Evolutionary conservation across 139 green algal genomes (phyloP), one percentile per base, ranked within the genome.

Genomic region (Coelastrella sp.): DNA sequence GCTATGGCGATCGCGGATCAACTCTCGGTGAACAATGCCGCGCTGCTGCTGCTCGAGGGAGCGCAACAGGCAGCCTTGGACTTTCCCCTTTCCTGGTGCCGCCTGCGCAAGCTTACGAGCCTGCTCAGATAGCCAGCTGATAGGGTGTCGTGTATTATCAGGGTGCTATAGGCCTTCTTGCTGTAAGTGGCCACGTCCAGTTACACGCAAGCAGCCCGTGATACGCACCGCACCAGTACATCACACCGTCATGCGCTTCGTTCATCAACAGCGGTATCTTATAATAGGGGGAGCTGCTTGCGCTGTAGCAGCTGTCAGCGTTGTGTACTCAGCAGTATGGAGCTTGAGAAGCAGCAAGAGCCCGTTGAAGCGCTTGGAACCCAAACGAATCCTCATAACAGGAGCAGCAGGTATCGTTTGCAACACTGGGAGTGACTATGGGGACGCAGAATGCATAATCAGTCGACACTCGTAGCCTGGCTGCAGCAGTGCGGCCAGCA

Each of bases 251-350:
- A 76, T 76, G 68, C 16, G 14, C 2, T 76, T n/a, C 22, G 17
- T 76, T 22, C 68, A 76, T 32, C 78, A 84, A 54, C 78, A 84
- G 5, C 13, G 56, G 4, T 84, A 84, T 14, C n/a, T 84, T 22
- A n/a, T 84, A 6, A 84, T 84, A 84, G 78, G 56, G 20, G 78
- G 78, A 23, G 78, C 78, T 23, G 59, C 78, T 14, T 60, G 56
- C 16, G 78, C 56, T 60, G 78, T 22, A 10, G 68, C 20, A 23
- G 78, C 78, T 11, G 78, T 61, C 58, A 84, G 78, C 56, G 78
- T 84, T 10, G 78, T 60, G 13, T 84, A 84, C 20, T 60, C 56
- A 84, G 78, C 78, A 84, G 78, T 84, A 32, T 84, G 78, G 78
- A 76, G 32, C 78, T 47, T 60, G 78, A 17, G 56, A 14, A 16